A percentile compares a stretch with the other conserved stretches of the same genome.
These are phyloP conservation scores for Fusarium nurragi DNA, from an alignment of 2,329 filamentous ascomycete species.

Conservation along the genomic window DNA sequence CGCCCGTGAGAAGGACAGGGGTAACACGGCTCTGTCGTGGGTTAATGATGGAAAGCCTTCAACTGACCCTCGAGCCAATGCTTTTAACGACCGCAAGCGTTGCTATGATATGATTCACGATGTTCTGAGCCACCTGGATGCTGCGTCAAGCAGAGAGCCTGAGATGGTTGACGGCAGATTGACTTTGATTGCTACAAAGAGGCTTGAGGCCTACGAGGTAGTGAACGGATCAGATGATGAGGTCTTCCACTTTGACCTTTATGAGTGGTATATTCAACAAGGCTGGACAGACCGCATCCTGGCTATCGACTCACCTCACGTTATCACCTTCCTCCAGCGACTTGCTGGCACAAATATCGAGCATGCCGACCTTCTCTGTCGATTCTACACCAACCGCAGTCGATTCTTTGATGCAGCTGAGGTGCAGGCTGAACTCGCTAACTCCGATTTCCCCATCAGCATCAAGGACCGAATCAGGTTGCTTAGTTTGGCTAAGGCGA, in stretches of 20 bases:
- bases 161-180: slow-evolving; percentile 80
- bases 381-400: slow-evolving; percentile 86
- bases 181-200: slow-evolving; percentile 79
- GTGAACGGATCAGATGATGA: slow-evolving; percentile 90
- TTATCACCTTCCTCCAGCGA: slow-evolving; percentile 84
- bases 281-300: slow-evolving; percentile 88
- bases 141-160: slow-evolving; percentile 72
- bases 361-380: slow-evolving; percentile 91
- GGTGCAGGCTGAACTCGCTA: slow-evolving; percentile 84
- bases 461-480: slow-evolving; percentile 89
- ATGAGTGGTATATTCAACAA: slow-evolving; percentile 93
- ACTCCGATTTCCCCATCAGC: slow-evolving; percentile 81
- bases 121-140: slow-evolving; percentile 82
- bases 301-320: slow-evolving; percentile 83
- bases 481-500: slow-evolving; percentile 89
- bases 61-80: slow-evolving; percentile 72
- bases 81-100: slow-evolving; percentile 75
- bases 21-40: slow-evolving; percentile 86
- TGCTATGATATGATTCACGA: slow-evolving; percentile 90
- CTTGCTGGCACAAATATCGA: slow-evolving; percentile 76
- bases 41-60: slow-evolving; percentile 82
- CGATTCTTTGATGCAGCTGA: slow-evolving; percentile 87
- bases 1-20: slow-evolving; percentile 84
- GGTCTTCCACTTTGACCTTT: slow-evolving; percentile 95
- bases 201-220: slow-evolving; percentile 87